A percentile compares a stretch with the other conserved stretches of the same genome.
phyloP scores from a whole-genome alignment of 306 rosid genomes.

The Alnus rubra region DNA sequence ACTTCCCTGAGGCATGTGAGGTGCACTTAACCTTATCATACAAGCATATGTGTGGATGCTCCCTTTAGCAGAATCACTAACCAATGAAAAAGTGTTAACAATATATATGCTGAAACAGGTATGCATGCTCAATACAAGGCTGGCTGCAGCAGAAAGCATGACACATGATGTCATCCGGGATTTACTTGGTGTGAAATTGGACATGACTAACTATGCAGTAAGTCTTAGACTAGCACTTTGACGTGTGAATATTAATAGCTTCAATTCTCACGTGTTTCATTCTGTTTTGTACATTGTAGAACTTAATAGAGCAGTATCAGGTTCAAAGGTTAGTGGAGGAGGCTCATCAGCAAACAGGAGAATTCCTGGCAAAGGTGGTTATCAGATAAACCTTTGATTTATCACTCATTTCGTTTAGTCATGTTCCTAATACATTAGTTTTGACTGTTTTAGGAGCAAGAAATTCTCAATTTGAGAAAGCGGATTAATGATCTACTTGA shows the following conservation, averaged over 20 bases:
- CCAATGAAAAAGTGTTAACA: conserved; percentile 5
- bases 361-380: conserved; percentile 62
- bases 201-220: conserved; percentile 81
- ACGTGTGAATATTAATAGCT: conserved; percentile 14
- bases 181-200: conserved; percentile 88
- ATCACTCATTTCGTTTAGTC: background rate
- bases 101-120: conserved; percentile 45
- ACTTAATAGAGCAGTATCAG: conserved; percentile 71
- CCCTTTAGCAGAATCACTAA: background rate
- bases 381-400: conserved; percentile 9
- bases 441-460: conserved; percentile 58
- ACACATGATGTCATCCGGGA: conserved; percentile 98
- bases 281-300: conserved; percentile 44
- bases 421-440: conserved; percentile 18
- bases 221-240: conserved; percentile 39
- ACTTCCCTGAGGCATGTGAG: background rate
- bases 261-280: conserved; percentile 34
- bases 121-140: conserved; percentile 76
- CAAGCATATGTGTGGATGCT: background rate
- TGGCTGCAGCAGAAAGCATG: conserved; percentile 95
- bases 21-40: background rate
- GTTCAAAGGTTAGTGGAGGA: conserved; percentile 70
- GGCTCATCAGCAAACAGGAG: conserved; percentile 64
- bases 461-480: conserved; percentile 52
- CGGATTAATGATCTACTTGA: conserved; percentile 60